phyloP scores from a whole-genome alignment of 257 asterid species.

The Solanum tarapatanum region DNA sequence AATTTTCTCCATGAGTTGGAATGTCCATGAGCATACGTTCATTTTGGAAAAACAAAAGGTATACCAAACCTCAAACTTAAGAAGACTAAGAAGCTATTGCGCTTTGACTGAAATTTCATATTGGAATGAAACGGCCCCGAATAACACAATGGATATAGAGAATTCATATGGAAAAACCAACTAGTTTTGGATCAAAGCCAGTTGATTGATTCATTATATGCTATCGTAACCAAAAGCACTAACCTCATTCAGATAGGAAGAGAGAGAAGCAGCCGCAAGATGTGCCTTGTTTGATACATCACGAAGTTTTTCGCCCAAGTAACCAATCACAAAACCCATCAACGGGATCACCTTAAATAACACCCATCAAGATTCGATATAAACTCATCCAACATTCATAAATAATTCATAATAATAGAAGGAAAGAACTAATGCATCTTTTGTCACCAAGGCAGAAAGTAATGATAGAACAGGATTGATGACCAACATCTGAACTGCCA shows the following conservation, averaged over 20 bases:
- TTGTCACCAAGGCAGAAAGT: constrained; percentile 65
- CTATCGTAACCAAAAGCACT: neutral
- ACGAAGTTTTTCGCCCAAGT: constrained; percentile 81
- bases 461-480: constrained; percentile 65
- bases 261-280: constrained; percentile 59
- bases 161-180: neutral
- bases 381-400: neutral
- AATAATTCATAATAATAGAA: neutral
- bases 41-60: neutral
- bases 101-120: neutral
- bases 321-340: constrained; percentile 55
- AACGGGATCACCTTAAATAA: constrained; percentile 54
- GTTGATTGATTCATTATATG: neutral
- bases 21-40: neutral
- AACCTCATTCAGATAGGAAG: constrained; percentile 88
- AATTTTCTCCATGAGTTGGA: neutral
- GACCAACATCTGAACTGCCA: constrained; percentile 76
- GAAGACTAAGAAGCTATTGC: neutral
- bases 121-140: neutral
- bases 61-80: neutral
- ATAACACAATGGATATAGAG: neutral
- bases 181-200: neutral
- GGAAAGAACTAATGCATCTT: neutral
- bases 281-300: constrained; percentile 53
- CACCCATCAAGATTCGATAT: neutral